phyloP scores from a whole-genome alignment of 257 asterid genomes.

The Gentiana straminea region DNA sequence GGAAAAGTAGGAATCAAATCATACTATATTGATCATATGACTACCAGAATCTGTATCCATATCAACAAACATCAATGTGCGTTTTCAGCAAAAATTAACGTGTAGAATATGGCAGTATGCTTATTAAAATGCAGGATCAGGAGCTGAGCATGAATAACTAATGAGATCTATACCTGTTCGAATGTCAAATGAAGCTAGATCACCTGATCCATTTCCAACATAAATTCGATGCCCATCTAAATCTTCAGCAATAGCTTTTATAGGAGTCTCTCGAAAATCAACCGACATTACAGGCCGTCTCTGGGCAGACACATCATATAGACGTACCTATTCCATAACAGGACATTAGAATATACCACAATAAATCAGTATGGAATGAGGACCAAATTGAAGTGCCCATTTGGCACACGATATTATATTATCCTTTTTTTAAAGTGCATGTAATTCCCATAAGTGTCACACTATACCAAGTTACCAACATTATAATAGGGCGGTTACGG shows the following conservation, averaged over 20 bases:
- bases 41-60: neutral
- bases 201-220: constrained; percentile 87
- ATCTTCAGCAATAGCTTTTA: constrained; percentile 70
- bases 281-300: constrained; percentile 80
- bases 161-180: constrained; percentile 55
- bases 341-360: constrained; percentile 1
- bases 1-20: neutral
- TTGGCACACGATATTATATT: no score
- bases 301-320: constrained; percentile 89
- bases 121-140: no score
- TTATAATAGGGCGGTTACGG: no score
- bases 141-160: no score
- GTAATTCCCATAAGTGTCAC: no score
- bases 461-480: no score
- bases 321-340: constrained; percentile 50
- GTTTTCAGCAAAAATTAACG: neutral
- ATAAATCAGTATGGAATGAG: no score
- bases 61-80: no score
- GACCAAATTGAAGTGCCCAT: no score
- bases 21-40: neutral
- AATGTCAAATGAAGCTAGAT: constrained; percentile 80
- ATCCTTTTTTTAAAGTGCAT: no score
- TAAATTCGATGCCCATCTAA: constrained; percentile 66
- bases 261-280: constrained; percentile 80
- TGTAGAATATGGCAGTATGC: no score